phyloP scores from a whole-genome alignment of 352 stramenopile genomes.

The Phytophthora aleatoria region DNA sequence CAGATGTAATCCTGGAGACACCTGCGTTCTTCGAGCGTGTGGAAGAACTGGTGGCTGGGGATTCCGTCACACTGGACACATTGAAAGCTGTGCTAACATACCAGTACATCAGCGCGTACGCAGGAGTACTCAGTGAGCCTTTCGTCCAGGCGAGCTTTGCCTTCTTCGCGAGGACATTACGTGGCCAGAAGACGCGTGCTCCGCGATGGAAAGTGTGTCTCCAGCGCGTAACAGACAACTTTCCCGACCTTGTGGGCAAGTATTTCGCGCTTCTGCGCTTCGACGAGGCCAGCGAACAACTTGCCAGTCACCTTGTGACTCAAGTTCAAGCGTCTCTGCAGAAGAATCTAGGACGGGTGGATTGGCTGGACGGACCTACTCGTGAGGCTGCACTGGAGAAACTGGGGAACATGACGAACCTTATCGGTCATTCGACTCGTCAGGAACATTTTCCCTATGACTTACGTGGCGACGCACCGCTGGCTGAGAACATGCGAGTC shows the following conservation, averaged over 20 bases:
- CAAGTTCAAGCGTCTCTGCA: constrained; percentile 83
- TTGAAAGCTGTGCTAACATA: constrained; percentile 60
- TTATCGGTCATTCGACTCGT: constrained; percentile 62
- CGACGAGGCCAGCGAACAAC: constrained; percentile 75
- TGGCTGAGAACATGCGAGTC: constrained; percentile 58
- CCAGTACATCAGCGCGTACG: constrained; percentile 55
- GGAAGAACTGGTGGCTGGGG: constrained; percentile 49
- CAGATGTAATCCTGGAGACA: constrained; percentile 62
- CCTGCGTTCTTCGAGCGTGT: constrained; percentile 57
- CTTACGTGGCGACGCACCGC: constrained; percentile 38
- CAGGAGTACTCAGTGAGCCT: constrained; percentile 48
- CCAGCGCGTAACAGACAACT: constrained; percentile 44
- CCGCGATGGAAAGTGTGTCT: constrained; percentile 92
- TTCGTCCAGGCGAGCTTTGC: constrained; percentile 92
- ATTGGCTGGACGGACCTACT: constrained; percentile 91
- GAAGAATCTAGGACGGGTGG: constrained; percentile 72
- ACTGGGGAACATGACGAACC: constrained; percentile 78
- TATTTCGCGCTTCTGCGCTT: constrained; percentile 93
- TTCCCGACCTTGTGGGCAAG: constrained; percentile 84
- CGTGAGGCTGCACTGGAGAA: constrained; percentile 87
- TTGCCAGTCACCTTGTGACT: constrained; percentile 86
- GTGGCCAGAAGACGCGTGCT: constrained; percentile 86
- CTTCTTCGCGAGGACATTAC: constrained; percentile 84
- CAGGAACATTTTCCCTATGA: constrained; percentile 65
- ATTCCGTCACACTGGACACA: constrained; percentile 45